A percentile compares a stretch with the other conserved stretches of the same genome.
Evolutionary conservation across 2,329 filamentous ascomycete genomes (phyloP).

Genomic region (Fusarium pseudoanthophilum): DNA sequence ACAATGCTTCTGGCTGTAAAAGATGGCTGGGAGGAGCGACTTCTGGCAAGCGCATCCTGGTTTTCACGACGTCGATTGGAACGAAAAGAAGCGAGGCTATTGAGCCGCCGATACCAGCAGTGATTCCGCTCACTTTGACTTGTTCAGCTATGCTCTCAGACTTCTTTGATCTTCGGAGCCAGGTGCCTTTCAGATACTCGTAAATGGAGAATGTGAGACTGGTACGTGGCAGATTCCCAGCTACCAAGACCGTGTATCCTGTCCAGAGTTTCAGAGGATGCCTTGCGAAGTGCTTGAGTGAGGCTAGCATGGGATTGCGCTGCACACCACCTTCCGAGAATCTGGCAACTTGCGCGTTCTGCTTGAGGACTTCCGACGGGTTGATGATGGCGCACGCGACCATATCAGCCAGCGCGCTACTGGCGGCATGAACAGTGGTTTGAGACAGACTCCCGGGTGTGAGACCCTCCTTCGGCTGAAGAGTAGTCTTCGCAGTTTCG

Average conservation of each 20-base stretch:
- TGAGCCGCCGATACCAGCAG: slow-evolving; percentile 24
- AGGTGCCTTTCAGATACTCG: slow-evolving; percentile 19
- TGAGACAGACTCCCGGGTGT: neutral
- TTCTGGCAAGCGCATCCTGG: slow-evolving; percentile 24
- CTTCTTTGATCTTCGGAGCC: neutral
- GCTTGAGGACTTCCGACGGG: slow-evolving; percentile 29
- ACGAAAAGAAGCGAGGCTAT: slow-evolving; percentile 23
- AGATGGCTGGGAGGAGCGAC: neutral
- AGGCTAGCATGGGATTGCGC: slow-evolving; percentile 2
- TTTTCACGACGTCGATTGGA: slow-evolving; percentile 23
- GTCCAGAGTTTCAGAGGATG: slow-evolving; percentile 28
- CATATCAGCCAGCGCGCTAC: slow-evolving; percentile 28
- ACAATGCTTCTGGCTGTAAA: slow-evolving; percentile 8
- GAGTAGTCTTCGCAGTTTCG: slow-evolving; percentile 7
- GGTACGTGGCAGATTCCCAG: slow-evolving; percentile 27
- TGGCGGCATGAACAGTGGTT: slow-evolving; percentile 12
- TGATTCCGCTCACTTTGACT: slow-evolving; percentile 19
- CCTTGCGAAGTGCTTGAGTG: slow-evolving; percentile 15
- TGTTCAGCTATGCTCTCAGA: neutral
- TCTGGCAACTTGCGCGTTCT: slow-evolving; percentile 23
- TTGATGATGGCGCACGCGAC: slow-evolving; percentile 30
- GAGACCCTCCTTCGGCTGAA: slow-evolving; percentile 1
- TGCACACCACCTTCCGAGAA: slow-evolving; percentile 3
- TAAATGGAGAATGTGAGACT: slow-evolving; percentile 29
- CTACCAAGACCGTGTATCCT: slow-evolving; percentile 23